Base-by-base conservation (phyloP, 495 filamentous ascomycete species). In the Tuber microsphaerosporum region DNA sequence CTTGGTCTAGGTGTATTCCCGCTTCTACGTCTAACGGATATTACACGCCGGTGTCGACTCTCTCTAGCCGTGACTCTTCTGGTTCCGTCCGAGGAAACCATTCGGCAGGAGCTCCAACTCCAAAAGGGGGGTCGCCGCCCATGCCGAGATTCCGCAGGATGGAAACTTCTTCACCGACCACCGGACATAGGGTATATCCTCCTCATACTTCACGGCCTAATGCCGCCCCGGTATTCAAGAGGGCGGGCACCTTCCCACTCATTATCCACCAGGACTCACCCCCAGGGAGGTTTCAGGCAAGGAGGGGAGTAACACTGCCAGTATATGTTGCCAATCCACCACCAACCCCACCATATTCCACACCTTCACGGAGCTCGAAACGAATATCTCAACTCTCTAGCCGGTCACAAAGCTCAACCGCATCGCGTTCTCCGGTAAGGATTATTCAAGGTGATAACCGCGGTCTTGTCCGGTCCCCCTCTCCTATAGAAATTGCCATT, bases 401-500 rank as follows among this genome's bases (percentile, higher is more conserved):
- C 8, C 26, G 26, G 2, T 65, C 26, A 0, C 56, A 7, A 8
- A 8, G 56, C 16, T 34, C 56, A 19, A 17, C 12, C 14, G 1
- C 12, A 65, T 65, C 56, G 6, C 56, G 14, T 17, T 34, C 56
- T 2, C 56, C 56, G 0, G 56, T 34, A 19, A 8, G 56, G 14
- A 65, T 34, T 31, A 10, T 65, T 7, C 56, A 65, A 9, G 26
- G 26, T 0, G 26, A 65, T 16, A 7, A 26, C 1, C 12, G 2
- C 26, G 14, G 10, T 17, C 56, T 34, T 34, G 12, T 34, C 56
- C 56, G 26, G 0, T 34, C 71, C 10, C 70, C 56, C 7, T 70
- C 72, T n/a, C 44, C 61, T 2, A 46, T 71, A 12, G 77, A 75
- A 37, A 69, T 68, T n/a, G 44, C 72, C 31, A 70, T 70, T 37